phyloP scores from a whole-genome alignment of 768 basidiomycete species.

The Chalciporus pseudorubinellus region DNA sequence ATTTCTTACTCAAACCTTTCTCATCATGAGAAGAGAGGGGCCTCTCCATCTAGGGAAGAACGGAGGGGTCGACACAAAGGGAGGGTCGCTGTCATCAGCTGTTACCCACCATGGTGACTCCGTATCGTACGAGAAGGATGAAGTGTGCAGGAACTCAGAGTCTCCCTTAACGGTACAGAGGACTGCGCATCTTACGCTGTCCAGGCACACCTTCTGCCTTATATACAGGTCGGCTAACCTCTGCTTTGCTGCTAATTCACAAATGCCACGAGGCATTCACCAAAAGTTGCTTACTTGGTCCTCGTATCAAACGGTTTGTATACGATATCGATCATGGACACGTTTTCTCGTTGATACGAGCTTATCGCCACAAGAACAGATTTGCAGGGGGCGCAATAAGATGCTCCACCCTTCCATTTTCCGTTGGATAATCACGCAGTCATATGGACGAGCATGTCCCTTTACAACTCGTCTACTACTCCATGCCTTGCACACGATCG shows the following conservation, averaged over 20 bases:
- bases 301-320: constrained; percentile 10
- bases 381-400: constrained; percentile 2
- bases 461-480: background rate
- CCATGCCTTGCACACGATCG: constrained; percentile 2
- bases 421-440: background rate
- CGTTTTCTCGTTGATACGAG: constrained; percentile 11
- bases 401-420: background rate
- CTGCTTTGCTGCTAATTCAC: background rate
- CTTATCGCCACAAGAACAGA: background rate
- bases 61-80: constrained; percentile 4
- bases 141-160: background rate
- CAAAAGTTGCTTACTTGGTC: constrained; percentile 15
- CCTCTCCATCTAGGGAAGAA: background rate
- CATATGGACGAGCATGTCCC: background rate
- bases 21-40: constrained; percentile 8
- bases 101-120: no score
- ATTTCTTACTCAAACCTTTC: constrained; percentile 7
- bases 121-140: no score
- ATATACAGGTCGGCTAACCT: constrained; percentile 5
- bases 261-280: constrained; percentile 10
- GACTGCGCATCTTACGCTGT: constrained; percentile 13
- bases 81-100: constrained; percentile 4
- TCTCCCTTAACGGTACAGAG: background rate
- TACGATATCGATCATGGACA: constrained; percentile 8
- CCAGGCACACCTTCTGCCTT: constrained; percentile 16